Base-by-base conservation (phyloP, 441 rosid genomes). In the Pelargonium myrrhifolium region DNA sequence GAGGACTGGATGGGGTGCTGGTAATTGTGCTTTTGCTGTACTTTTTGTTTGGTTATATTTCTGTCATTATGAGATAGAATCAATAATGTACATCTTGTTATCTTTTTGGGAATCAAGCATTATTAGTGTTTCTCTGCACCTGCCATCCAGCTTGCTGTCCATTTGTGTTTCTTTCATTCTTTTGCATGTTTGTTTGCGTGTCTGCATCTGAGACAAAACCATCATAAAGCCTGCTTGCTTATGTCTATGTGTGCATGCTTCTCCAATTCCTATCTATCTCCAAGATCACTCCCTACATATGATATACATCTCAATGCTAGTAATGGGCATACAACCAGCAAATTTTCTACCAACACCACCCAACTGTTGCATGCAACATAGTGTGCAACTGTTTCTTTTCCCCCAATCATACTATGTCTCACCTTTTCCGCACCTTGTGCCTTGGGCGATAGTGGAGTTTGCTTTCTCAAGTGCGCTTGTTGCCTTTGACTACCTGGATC, bases 1-100 rank as follows among this genome's bases (percentile, higher is more conserved):
- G 65, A 92, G 75, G 84, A 89, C 90, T 62, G 87, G 95, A 0
- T 92, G 96, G 98, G 96, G 93, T 68, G 84, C 95, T 53, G 90
- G 96, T 88, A 70, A 79, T 86, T 63, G 18, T 40, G 62, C 37
- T 10, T 9, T 69, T 37, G 35, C 45, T 63, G 22, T 18, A 3
- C 62, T 6, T 61, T 39, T 3, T 43, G 17, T 20, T 51, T 55
- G 18, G 14, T 6, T 8, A 47, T 21, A 39, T 65, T 17, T 15
- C n/a, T 15, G 11, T 40, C 45, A 40, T 8, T 40, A 40, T 40
- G 11, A 40, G 45, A 40, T 40, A 40, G 8, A 6, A 40, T 40
- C 45, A 40, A 40, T 40, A 10, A 8, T 40, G 45, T 40, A 40
- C 11, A 40, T 40, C 8, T 6, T 6, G 10, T 40, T 40, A 8